Percentiles rank a stretch among this genome's conserved stretches.
These are phyloP conservation scores for Nakaseomyces glabratus DNA, from an alignment of 1,139 yeast species.

Conservation along the genomic window DNA sequence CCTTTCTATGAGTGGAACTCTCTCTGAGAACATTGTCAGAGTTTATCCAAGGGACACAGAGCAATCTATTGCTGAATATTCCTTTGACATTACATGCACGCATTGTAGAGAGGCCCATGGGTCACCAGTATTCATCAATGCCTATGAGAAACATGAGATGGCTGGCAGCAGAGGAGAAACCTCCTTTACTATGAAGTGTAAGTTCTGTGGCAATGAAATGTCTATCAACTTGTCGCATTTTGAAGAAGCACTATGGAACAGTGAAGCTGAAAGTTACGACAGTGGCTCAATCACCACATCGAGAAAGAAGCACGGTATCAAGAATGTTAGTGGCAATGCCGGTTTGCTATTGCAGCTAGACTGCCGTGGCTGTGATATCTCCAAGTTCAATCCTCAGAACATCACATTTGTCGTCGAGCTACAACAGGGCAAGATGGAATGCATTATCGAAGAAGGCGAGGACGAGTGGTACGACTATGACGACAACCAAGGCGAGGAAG, in stretches of 20 bases:
- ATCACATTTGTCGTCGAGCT: conserved; percentile 20
- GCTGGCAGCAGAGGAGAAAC: conserved; percentile 76
- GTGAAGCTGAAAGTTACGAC: conserved; percentile 10
- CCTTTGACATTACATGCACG: conserved; percentile 66
- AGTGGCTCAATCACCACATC: neutral
- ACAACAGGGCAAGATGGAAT: conserved; percentile 32
- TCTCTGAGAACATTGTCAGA: conserved; percentile 26
- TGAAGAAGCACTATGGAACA: conserved; percentile 28
- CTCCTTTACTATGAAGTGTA: conserved; percentile 70
- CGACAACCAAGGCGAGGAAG: conserved; percentile 73
- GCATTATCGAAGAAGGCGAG: conserved; percentile 62
- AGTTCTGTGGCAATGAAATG: conserved; percentile 29
- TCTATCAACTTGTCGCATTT: conserved; percentile 23
- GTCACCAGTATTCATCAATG: conserved; percentile 64
- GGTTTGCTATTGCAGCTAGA: conserved; percentile 61
- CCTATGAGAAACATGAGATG: conserved; percentile 46
- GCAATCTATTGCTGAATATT: conserved; percentile 59
- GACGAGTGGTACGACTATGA: conserved; percentile 95
- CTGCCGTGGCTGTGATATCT: conserved; percentile 73
- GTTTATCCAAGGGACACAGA: conserved; percentile 49
- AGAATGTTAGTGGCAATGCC: conserved; percentile 31
- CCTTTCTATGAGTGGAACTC: conserved; percentile 20
- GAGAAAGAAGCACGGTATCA: conserved; percentile 26
- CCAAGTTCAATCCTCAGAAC: conserved; percentile 50
- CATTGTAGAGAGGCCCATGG: conserved; percentile 72